Evolutionary conservation across 2,329 filamentous ascomycete genomes (phyloP), one percentile per base, ranked within the genome.

Genomic region (Botrytis galanthina): DNA sequence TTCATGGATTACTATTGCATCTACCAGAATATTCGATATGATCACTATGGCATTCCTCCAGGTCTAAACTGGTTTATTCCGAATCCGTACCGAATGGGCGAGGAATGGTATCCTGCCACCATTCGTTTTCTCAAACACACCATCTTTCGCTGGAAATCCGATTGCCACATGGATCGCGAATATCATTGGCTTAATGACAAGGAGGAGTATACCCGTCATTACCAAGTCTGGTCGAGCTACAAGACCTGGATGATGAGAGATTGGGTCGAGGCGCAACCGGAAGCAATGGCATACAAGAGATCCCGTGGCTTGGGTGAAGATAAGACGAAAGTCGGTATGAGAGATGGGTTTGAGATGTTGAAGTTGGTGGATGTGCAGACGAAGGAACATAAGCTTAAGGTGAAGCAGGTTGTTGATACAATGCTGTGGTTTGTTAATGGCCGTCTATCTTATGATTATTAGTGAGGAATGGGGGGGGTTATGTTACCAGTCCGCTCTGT

Each of bases 1-100:
- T 54, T 67, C 7, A 1, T 4, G 0, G 2, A 3, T 1, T n/a
- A 29, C 37, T n/a, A 48, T 10, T 4, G 20, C 0, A n/a, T 64
- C 29, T 66, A n/a, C 1, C 10, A 62, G 4, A 10, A n/a, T 12
- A 8, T 22, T 32, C 16, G 2, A 8, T 9, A 14, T 22, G 18
- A 1, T 26, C 5, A 5, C 26, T n/a, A 2, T 4, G 1, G 0
- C 2, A 14, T 0, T 1, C 32, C 20, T 6, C 10, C 0, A 16
- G 32, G 32, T 16, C 5, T 67, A 0, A 16, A 4, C 0, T 67
- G 46, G 35, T n/a, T n/a, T 29, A 16, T 54, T 2, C 64, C 64
- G 20, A 54, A 54, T 4, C 64, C 64, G 0, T 67, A 3, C 26
- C 6, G 26, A 2, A 67, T 67, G 64, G 64, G 64, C 8, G 35